These are phyloP conservation scores for Thelonectria olida DNA, from an alignment of 2,329 filamentous ascomycete genomes.

Conservation along the genomic window DNA sequence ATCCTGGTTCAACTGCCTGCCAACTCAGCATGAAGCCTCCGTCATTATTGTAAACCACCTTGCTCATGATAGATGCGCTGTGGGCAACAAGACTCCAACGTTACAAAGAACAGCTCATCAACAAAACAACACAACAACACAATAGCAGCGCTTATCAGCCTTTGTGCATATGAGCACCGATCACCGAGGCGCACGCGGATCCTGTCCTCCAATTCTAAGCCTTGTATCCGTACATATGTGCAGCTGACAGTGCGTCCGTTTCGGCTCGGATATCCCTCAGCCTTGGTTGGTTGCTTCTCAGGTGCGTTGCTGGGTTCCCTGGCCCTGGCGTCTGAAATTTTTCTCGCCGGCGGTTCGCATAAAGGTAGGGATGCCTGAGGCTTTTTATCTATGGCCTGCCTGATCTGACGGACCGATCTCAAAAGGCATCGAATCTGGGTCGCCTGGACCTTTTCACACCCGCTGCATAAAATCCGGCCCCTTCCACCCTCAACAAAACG, in stretches of 20 bases:
- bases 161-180: too few relatives aligned
- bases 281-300: conserved; percentile 14
- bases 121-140: too few relatives aligned
- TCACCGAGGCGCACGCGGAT: not conserved
- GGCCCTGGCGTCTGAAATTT: conserved; percentile 5
- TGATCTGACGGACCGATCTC: not conserved
- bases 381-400: not conserved
- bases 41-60: too few relatives aligned
- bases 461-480: too few relatives aligned
- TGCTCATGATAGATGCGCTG: too few relatives aligned
- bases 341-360: conserved; percentile 21
- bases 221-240: too few relatives aligned
- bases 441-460: not conserved
- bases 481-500: conserved; percentile 14
- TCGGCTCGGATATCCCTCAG: conserved; percentile 19
- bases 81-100: too few relatives aligned
- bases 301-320: not conserved
- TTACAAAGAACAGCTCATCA: too few relatives aligned
- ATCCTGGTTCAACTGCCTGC: too few relatives aligned
- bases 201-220: too few relatives aligned
- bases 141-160: too few relatives aligned
- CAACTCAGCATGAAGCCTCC: too few relatives aligned
- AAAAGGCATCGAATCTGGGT: not conserved
- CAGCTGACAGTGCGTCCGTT: conserved; percentile 2
- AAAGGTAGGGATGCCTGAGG: conserved; percentile 23